Base-by-base conservation (phyloP, 225 moss, liverwort and hornwort species). In the Asterella californica region DNA sequence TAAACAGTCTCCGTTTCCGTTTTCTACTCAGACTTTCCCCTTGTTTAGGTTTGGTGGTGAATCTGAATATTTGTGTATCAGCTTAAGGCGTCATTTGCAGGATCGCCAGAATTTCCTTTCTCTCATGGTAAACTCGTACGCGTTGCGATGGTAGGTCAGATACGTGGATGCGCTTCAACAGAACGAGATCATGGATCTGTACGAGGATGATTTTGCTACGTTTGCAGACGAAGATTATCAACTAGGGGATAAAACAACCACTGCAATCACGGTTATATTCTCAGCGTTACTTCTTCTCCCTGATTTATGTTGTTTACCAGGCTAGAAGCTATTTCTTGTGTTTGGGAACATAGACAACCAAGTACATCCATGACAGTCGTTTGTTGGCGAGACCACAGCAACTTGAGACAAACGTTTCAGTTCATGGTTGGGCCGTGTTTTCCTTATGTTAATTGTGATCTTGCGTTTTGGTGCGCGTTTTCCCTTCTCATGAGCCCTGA, bases 81-180 rank as follows among this genome's bases (percentile, higher is more conserved):
- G n/a, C 27, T 27, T 27, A 25, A 61, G 61, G 19, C 19, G 7
- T 61, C 61, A 61, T 27, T 27, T 10, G 47, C 19, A 18, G 36
- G 1, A 19, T 36, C 17, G 22, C 6, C 32, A 19, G 34, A 34
- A 67, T 67, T 33, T 48, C 27, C 48, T 38, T 24, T 69, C 6
- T 18, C 12, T 55, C 55, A 33, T 47, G n/a, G 18, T 12, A 14
- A 10, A 77, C 64, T 77, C 25, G 64, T 38, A 32, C 6, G 33
- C 36, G n/a, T 66, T 12, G 73, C 72, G 79, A 57, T 46, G 78
- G 21, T 84, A 81, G 82, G 70, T 80, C 83, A 97, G 96, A 62
- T 94, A 97, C 76, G 89, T 94, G 37, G 90, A 97, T 81, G 96
- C 94, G 0, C 79, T 97, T 18, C 96, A 97, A 82, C 93, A 97